These are phyloP conservation scores for Elaeis oleifera DNA, from an alignment of 202 grass and related monocot species.

Conservation along the genomic window DNA sequence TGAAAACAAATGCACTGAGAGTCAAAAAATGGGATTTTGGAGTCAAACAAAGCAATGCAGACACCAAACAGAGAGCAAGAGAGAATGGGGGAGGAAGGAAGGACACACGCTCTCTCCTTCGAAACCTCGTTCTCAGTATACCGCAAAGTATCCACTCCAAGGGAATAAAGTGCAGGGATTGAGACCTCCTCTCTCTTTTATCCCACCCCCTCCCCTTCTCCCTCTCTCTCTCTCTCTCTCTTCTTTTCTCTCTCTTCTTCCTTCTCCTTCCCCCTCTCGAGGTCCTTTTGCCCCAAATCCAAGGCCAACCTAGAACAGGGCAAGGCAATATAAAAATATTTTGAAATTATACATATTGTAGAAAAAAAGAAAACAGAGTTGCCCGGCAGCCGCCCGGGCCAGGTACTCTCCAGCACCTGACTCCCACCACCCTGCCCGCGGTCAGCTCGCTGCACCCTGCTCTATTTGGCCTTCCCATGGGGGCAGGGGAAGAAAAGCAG, in stretches of 20 bases:
- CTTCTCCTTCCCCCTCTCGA: constrained; percentile 2
- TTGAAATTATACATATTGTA: background rate
- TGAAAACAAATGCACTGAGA: background rate
- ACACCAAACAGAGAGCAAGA: background rate
- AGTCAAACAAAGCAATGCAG: constrained; percentile 7
- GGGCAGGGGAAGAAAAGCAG: background rate
- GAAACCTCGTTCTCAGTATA: constrained; percentile 5
- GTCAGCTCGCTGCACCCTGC: background rate
- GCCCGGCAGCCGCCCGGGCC: background rate
- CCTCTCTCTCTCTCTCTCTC: constrained; percentile 3
- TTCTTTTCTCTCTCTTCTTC: constrained; percentile 12
- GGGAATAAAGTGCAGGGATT: too few species aligned
- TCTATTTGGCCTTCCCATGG: background rate
- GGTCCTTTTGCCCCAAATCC: constrained; percentile 15
- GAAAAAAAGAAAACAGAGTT: background rate
- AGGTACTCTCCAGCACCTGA: background rate
- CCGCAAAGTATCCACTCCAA: constrained; percentile 2
- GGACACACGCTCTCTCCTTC: background rate
- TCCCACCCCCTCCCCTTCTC: constrained; percentile 4
- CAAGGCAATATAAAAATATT: background rate
- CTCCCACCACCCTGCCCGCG: constrained; percentile 1
- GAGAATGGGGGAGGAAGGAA: background rate
- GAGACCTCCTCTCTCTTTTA: background rate
- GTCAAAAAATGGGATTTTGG: constrained; percentile 3
- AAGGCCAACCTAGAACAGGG: constrained; percentile 3